These are phyloP conservation scores for Scleromitrula shiraiana DNA, from an alignment of 2,329 filamentous ascomycete species.

Conservation along the genomic window DNA sequence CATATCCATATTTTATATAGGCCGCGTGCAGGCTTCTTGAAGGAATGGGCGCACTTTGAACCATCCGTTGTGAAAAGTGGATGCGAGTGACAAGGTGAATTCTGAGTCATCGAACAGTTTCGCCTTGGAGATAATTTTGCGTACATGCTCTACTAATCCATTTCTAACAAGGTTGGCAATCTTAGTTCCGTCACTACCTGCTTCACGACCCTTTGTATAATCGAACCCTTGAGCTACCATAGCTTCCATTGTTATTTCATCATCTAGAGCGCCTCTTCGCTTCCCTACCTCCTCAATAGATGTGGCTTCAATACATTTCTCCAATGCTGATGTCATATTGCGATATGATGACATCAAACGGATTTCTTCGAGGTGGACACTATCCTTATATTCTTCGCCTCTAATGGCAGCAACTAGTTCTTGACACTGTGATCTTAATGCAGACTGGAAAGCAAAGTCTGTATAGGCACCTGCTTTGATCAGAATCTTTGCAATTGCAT, in stretches of 20 bases:
- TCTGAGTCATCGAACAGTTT: constrained; percentile 3
- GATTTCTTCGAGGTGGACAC: background rate
- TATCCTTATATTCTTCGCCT: background rate
- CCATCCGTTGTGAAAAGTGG: background rate
- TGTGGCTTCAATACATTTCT: background rate
- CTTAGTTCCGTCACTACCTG: background rate
- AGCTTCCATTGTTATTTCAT: background rate
- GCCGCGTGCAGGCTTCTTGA: background rate
- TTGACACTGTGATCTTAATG: background rate
- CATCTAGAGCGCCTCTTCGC: too few relatives aligned
- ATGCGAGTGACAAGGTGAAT: background rate
- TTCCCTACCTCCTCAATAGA: too few relatives aligned
- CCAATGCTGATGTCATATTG: background rate
- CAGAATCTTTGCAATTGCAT: background rate
- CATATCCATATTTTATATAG: constrained; percentile 31
- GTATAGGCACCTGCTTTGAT: background rate
- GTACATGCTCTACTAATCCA: constrained; percentile 12
- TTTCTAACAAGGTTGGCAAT: constrained; percentile 4
- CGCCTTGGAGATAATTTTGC: constrained; percentile 3
- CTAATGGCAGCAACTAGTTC: background rate
- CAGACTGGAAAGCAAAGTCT: background rate
- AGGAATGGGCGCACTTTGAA: background rate
- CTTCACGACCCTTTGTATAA: background rate
- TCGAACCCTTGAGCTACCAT: background rate
- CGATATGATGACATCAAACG: background rate